These are phyloP conservation scores for Lactuca sativa DNA, from an alignment of 129 eudicot species.

Conservation along the genomic window DNA sequence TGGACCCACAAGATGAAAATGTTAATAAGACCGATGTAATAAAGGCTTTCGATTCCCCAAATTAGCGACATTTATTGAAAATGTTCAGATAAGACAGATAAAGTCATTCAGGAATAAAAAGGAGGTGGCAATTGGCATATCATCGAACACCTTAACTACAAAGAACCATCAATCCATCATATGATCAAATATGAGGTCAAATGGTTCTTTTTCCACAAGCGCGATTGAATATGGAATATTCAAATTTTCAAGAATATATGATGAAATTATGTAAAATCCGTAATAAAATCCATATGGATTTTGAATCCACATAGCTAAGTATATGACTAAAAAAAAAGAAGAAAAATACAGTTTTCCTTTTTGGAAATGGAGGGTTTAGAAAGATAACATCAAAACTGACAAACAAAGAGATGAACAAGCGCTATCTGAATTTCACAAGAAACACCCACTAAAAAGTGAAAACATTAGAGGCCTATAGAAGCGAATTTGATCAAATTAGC, in stretches of 20 bases:
- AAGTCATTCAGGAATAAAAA: not conserved
- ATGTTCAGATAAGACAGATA: not conserved
- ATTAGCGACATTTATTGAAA: not conserved
- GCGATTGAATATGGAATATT: not conserved
- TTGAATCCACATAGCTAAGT: not conserved
- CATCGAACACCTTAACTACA: slow-evolving; percentile 34
- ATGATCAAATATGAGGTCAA: not conserved
- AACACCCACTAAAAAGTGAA: not conserved
- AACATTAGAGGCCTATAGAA: not conserved
- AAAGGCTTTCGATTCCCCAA: not conserved
- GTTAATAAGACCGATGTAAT: not conserved
- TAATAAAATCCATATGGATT: slow-evolving; percentile 1
- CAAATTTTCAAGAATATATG: not conserved
- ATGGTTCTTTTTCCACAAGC: not conserved
- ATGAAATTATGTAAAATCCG: not conserved
- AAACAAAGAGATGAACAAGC: slow-evolving; percentile 1
- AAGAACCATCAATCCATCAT: not conserved
- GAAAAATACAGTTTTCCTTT: not conserved
- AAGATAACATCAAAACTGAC: not conserved
- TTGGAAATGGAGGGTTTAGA: not conserved
- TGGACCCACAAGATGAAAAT: slow-evolving; percentile 8
- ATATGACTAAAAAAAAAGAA: not conserved
- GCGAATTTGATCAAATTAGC: slow-evolving; percentile 14
- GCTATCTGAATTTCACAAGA: not conserved
- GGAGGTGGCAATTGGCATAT: slow-evolving; percentile 7